These are phyloP conservation scores for Scortechinia acanthostroma DNA, from an alignment of 2,329 filamentous ascomycete genomes.

Conservation along the genomic window DNA sequence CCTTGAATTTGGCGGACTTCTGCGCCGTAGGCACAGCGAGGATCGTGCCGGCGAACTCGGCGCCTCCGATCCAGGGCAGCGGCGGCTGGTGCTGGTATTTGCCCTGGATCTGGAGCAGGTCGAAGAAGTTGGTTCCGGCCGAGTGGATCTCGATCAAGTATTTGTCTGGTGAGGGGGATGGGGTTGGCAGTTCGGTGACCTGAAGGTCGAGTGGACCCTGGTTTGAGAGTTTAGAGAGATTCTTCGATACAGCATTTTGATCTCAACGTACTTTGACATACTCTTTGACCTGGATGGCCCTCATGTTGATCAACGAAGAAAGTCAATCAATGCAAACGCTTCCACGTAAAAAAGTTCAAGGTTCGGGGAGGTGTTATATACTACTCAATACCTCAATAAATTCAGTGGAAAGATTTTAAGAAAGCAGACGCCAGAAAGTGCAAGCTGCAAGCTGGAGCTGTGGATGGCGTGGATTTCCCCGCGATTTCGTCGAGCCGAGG, in stretches of 20 bases:
- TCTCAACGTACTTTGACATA: slow-evolving; percentile 70
- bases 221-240: slow-evolving; percentile 6
- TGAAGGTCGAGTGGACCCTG: slow-evolving; percentile 74
- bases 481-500: too few relatives aligned
- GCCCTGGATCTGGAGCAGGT: slow-evolving; percentile 87
- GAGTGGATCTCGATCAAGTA: slow-evolving; percentile 85
- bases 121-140: slow-evolving; percentile 91
- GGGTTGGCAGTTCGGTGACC: slow-evolving; percentile 70
- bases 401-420: too few relatives aligned
- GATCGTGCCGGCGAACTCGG: slow-evolving; percentile 79
- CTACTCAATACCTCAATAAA: too few relatives aligned
- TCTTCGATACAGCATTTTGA: slow-evolving; percentile 6
- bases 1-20: slow-evolving; percentile 54
- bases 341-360: too few relatives aligned
- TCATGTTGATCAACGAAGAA: slow-evolving; percentile 65
- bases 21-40: slow-evolving; percentile 52
- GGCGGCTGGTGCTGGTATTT: slow-evolving; percentile 91
- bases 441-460: too few relatives aligned
- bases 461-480: too few relatives aligned
- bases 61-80: slow-evolving; percentile 80
- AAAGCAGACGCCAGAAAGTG: too few relatives aligned
- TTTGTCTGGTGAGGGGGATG: slow-evolving; percentile 62
- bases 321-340: too few relatives aligned
- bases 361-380: too few relatives aligned
- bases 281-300: slow-evolving; percentile 66